A percentile compares a stretch with the other conserved stretches of the same genome.
These are phyloP conservation scores for Berberis thunbergii DNA, from an alignment of 164 flowering plant species.

Conservation along the genomic window DNA sequence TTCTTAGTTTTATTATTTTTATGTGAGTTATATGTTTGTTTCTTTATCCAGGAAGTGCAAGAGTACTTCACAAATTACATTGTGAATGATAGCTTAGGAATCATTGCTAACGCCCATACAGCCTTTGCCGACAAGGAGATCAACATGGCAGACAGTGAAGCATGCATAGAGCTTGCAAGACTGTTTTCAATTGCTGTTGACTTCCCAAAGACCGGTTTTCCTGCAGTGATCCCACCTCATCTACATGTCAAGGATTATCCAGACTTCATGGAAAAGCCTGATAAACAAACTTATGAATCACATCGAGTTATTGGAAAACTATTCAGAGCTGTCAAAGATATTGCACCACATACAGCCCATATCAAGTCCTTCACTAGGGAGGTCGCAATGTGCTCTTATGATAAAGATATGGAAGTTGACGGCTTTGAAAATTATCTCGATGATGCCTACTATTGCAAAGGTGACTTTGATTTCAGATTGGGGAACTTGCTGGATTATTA, in stretches of 20 bases:
- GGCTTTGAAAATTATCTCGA: slow-evolving; percentile 57
- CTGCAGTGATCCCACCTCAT: slow-evolving; percentile 56
- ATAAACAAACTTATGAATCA: slow-evolving; percentile 59
- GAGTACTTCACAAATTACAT: slow-evolving; percentile 73
- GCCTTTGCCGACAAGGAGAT: slow-evolving; percentile 61
- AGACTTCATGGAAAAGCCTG: slow-evolving; percentile 90
- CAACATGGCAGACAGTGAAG: slow-evolving; percentile 37
- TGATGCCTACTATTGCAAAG: slow-evolving; percentile 59
- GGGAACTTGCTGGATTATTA: slow-evolving; percentile 73
- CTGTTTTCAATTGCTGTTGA: slow-evolving; percentile 76
- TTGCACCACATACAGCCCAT: slow-evolving; percentile 19
- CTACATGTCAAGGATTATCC: slow-evolving; percentile 56
- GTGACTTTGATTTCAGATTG: slow-evolving; percentile 53
- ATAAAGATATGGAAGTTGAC: slow-evolving; percentile 62
- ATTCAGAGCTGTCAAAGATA: slow-evolving; percentile 53
- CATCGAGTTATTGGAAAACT: slow-evolving; percentile 23
- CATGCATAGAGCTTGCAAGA: slow-evolving; percentile 55
- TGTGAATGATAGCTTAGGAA: slow-evolving; percentile 75
- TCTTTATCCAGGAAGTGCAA: slow-evolving; percentile 46
- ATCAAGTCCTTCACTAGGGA: slow-evolving; percentile 43
- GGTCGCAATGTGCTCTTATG: slow-evolving; percentile 48
- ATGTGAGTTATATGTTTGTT: neutral
- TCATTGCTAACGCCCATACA: slow-evolving; percentile 75
- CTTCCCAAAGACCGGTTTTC: slow-evolving; percentile 81
- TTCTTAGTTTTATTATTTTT: neutral